Percentiles rank a stretch among this genome's conserved stretches.
Evolutionary conservation across 148 eudicot genomes (phyloP).

Genomic region (Silene conica): DNA sequence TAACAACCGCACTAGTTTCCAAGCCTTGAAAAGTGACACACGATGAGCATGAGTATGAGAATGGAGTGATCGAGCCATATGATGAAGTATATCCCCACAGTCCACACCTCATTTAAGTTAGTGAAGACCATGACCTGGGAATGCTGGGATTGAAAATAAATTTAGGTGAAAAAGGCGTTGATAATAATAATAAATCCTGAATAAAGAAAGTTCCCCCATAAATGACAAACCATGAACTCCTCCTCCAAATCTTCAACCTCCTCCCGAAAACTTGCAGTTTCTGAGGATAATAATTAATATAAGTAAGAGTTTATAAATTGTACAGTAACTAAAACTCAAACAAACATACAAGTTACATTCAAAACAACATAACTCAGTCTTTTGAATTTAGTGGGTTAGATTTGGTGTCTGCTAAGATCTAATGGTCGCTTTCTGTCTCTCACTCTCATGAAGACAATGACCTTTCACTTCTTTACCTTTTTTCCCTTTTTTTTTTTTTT

Average conservation of each 20-base stretch:
- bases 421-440: conserved; percentile 57
- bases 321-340: background rate
- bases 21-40: background rate
- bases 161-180: background rate
- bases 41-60: background rate
- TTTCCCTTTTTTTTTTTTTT: too few relatives aligned
- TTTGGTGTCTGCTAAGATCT: conserved; percentile 49
- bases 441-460: conserved; percentile 80
- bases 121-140: background rate
- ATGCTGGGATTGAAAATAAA: background rate
- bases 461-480: conserved; percentile 35
- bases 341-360: background rate
- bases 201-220: background rate
- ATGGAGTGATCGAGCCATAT: background rate
- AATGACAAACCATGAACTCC: background rate
- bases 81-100: background rate
- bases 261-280: conserved; percentile 5
- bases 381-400: conserved; percentile 24
- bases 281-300: background rate
- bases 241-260: conserved; percentile 4
- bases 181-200: too few relatives aligned
- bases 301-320: background rate
- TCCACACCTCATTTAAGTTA: background rate
- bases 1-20: background rate
- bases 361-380: background rate